Evolutionary conservation across 192 early-diverging fungal species (phyloP), one percentile per base, ranked within the genome.

Genomic region (Backusella tarrabulga): DNA sequence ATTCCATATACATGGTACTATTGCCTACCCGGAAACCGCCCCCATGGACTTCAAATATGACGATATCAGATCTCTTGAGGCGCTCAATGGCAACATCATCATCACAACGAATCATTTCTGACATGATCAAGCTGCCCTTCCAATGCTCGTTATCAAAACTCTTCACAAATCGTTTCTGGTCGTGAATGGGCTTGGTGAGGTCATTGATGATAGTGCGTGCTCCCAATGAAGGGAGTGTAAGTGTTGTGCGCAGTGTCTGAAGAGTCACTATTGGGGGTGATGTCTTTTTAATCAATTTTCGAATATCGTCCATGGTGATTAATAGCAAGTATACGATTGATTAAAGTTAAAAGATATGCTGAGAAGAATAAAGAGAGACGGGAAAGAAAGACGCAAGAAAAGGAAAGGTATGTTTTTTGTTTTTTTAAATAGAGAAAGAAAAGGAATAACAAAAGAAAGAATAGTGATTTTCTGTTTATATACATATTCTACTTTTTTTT

Each of bases 11-110:
- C 80, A 82, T 82, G 1, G 80, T 78, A 67, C 76, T 70, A 35
- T 69, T 67, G 6, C 80, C 80, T 23, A 82, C 41, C 19, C 80
- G 60, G 34, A 82, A 82, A 17, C 76, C 80, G 50, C 80, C 80
- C 72, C 80, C 81, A 34, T 82, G 81, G 0, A 82, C 52, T 7
- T 82, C 73, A 75, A 78, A 82, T 7, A 82, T 69, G 23, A 82
- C 66, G 15, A 82, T 32, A 52, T 82, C 81, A 34, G 76, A 73
- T 29, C 7, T 6, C 12, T 71, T 50, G 6, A 78, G 46, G 32
- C 81, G 41, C 56, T 74, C 68, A 29, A 76, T 44, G 14, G 73
- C 73, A 21, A 56, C 72, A 36, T 46, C 14, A 15, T 74, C 68
- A 19, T 73, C 63, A 11, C 67, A 36, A 12, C 74, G 41, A 7